Evolutionary conservation across 495 filamentous ascomycete species (phyloP).

Genomic region (Xylaria castorea): DNA sequence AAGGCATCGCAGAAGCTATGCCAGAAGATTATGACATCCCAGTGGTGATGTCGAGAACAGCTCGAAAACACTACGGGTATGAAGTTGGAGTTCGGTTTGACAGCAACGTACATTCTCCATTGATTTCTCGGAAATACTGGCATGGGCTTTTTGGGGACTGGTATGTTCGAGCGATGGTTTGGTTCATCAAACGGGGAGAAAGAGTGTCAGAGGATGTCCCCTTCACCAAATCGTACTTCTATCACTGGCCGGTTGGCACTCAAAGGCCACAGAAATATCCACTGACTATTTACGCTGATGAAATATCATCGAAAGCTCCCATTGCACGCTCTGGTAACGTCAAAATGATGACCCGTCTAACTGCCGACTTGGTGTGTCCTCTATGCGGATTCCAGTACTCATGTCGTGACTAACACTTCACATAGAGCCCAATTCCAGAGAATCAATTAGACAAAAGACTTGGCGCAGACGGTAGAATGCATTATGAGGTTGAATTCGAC

Average conservation of each 20-base stretch:
- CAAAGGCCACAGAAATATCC: background rate
- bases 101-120: constrained; percentile 18
- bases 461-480: constrained; percentile 10
- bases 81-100: constrained; percentile 40
- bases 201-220: constrained; percentile 25
- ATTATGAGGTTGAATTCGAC: background rate
- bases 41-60: constrained; percentile 52
- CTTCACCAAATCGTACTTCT: constrained; percentile 1
- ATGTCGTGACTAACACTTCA: background rate
- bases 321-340: background rate
- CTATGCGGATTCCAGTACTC: background rate
- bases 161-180: constrained; percentile 32
- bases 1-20: constrained; percentile 46
- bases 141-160: constrained; percentile 15
- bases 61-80: constrained; percentile 60
- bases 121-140: background rate
- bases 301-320: constrained; percentile 8
- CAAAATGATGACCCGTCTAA: background rate
- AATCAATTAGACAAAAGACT: background rate
- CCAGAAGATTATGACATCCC: constrained; percentile 45
- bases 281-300: constrained; percentile 7
- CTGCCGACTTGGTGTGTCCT: background rate
- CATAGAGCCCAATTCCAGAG: constrained; percentile 12
- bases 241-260: constrained; percentile 3
- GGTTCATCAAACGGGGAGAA: constrained; percentile 47